Percentiles rank a stretch among this genome's conserved stretches.
Evolutionary conservation across 2,329 filamentous ascomycete species (phyloP).

Genomic region (Fusarium tjaetaba): DNA sequence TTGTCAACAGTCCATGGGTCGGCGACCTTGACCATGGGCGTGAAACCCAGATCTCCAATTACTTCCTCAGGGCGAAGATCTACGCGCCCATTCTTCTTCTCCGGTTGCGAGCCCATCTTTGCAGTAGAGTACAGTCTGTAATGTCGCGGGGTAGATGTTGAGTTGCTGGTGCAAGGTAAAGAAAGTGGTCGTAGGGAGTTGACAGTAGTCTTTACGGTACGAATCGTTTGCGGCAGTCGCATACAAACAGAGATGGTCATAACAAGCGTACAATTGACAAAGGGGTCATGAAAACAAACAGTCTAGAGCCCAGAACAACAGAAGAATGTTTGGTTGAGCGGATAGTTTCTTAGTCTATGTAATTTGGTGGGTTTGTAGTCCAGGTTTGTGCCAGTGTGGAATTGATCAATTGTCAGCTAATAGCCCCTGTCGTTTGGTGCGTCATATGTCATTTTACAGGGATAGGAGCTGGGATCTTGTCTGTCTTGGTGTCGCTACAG

Average conservation of each 20-base stretch:
- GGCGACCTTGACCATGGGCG: slow-evolving; percentile 52
- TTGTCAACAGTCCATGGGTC: slow-evolving; percentile 66
- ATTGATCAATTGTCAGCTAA: slow-evolving; percentile 24
- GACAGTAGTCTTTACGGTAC: background rate
- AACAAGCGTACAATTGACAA: slow-evolving; percentile 9
- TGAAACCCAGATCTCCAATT: slow-evolving; percentile 48
- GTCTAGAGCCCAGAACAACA: background rate
- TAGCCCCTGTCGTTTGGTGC: slow-evolving; percentile 5
- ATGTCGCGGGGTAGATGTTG: slow-evolving; percentile 26
- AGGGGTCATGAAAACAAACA: background rate
- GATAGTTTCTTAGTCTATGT: background rate
- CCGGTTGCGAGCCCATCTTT: slow-evolving; percentile 46
- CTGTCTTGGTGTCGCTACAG: background rate
- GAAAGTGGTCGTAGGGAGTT: background rate
- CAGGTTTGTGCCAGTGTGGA: slow-evolving; percentile 10
- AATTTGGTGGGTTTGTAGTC: slow-evolving; percentile 4
- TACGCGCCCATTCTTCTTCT: slow-evolving; percentile 28
- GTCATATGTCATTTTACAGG: slow-evolving; percentile 24
- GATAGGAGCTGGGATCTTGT: background rate
- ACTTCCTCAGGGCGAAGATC: slow-evolving; percentile 30
- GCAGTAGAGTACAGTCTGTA: background rate
- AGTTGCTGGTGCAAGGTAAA: background rate
- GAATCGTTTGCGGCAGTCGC: background rate
- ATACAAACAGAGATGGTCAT: slow-evolving; percentile 6
- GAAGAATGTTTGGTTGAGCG: slow-evolving; percentile 6